Evolutionary conservation across 805 yeast genomes (phyloP), one percentile per base, ranked within the genome.

Genomic region (Diddensiella santjacobensis): DNA sequence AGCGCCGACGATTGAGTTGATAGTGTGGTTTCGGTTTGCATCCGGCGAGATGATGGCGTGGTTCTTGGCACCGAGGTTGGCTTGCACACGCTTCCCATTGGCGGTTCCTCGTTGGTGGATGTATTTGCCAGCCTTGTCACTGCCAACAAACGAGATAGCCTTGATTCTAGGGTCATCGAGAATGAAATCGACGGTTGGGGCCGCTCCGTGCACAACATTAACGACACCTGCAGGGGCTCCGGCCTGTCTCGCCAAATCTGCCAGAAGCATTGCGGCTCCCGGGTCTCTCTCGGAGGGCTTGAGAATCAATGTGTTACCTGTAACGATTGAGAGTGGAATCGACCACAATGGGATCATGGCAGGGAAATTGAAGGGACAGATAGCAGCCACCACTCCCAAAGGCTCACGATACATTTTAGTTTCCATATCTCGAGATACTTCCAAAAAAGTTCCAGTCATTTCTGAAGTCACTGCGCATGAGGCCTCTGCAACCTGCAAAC

Each of bases 341-440:
- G 81, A 73, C 86, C 86, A 80, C 57, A 80, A 71, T 6, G 84
- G 84, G 57, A 85, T 86, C 91, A 84, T 84, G 39, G 87, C 90
- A 22, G 91, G 91, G 78, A 84, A 84, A 70, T 84, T 84, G 72
- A 84, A 84, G 18, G 91, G 91, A 55, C 84, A 79, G 59, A 84
- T 84, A 20, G 89, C 84, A 13, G 83, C 88, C 51, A 84, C 78
- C 4, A 84, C 86, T 26, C 91, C 91, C 51, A 83, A 70, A 39
- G 87, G 87, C 52, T 65, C 70, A 58, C 89, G 77, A 61, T 78
- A 80, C 85, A 81, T 81, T 58, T 81, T 74, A 24, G 90, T 84
- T 63, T 83, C 88, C 89, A 83, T 83, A 58, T 82, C 85, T 15
- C 74, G 70, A 26, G 87, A 77, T 15, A 83, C 89, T 60, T 82